Conservation (phyloP, 2,329 filamentous ascomycete species). For the Penicillium sp. region DNA sequence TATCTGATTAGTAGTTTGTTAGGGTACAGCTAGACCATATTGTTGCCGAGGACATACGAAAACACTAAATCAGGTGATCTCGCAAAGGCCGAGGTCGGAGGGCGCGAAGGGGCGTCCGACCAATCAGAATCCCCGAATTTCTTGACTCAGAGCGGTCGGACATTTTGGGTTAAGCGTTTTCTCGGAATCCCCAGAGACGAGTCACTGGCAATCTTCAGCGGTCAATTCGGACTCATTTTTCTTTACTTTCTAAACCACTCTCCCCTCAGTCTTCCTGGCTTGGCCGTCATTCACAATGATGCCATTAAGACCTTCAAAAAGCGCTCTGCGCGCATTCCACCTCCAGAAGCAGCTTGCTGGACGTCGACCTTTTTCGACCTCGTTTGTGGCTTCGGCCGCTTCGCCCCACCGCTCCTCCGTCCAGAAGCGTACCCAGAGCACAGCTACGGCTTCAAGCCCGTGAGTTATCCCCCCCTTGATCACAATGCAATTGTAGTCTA, state of each 20-base stretch:
- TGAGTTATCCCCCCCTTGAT: constrained; percentile 42
- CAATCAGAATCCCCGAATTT: constrained; percentile 28
- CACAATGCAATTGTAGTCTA: constrained; percentile 15
- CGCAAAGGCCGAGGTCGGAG: constrained; percentile 32
- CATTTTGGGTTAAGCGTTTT: constrained; percentile 23
- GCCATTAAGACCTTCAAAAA: constrained; percentile 50
- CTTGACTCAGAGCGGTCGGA: constrained; percentile 23
- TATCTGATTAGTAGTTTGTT: neutral
- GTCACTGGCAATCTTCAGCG: constrained; percentile 19
- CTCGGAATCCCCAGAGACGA: constrained; percentile 20
- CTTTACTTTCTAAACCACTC: constrained; percentile 18
- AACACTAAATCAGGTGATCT: constrained; percentile 17
- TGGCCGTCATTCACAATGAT: constrained; percentile 47
- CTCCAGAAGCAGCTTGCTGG: constrained; percentile 40
- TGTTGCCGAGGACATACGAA: constrained; percentile 6
- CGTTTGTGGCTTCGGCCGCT: constrained; percentile 44
- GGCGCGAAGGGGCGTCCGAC: constrained; percentile 14
- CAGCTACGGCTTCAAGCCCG: constrained; percentile 51
- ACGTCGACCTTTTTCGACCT: constrained; percentile 45
- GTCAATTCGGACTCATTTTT: constrained; percentile 25
- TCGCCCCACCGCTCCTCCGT: constrained; percentile 46
- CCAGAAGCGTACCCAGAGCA: constrained; percentile 48
- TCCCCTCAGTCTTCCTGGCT: constrained; percentile 26
- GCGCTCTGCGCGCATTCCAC: constrained; percentile 48
- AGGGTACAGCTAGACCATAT: neutral